phyloP scores from a whole-genome alignment of 2,329 filamentous ascomycete species.

The Fusarium phyllophilum region DNA sequence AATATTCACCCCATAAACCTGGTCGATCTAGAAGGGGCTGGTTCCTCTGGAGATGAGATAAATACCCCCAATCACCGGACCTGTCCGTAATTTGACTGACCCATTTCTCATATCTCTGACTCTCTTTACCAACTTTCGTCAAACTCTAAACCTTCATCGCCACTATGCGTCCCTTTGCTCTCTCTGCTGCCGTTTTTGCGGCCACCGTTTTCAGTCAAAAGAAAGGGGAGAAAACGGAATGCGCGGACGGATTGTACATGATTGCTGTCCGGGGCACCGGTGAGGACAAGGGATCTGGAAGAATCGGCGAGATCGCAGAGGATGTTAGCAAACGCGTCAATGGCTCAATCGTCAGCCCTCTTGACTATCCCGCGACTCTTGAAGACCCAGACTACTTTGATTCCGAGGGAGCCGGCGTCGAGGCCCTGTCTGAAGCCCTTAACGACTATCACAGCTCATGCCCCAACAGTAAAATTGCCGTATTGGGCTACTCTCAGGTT shows the following conservation, averaged over 20 bases:
- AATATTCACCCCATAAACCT: not conserved
- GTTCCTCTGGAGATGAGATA: conserved; percentile 13
- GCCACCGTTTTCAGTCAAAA: conserved; percentile 39
- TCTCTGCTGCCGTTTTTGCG: conserved; percentile 41
- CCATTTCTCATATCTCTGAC: not conserved
- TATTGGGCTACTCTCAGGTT: conserved; percentile 57
- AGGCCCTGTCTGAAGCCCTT: conserved; percentile 46
- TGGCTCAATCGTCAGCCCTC: conserved; percentile 48
- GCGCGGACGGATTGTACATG: conserved; percentile 53
- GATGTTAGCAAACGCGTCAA: conserved; percentile 47
- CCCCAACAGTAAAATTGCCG: conserved; percentile 53
- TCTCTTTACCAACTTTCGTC: not conserved
- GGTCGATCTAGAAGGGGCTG: conserved; percentile 12
- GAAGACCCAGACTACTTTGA: conserved; percentile 46
- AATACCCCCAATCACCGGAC: conserved; percentile 4
- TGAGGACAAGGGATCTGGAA: conserved; percentile 50
- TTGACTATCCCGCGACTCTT: conserved; percentile 54
- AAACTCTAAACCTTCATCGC: not conserved
- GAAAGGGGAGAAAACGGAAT: conserved; percentile 36
- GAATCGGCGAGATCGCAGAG: conserved; percentile 48
- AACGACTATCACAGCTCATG: conserved; percentile 49
- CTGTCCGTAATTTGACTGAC: not conserved
- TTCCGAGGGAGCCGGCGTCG: conserved; percentile 50
- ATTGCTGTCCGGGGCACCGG: conserved; percentile 53
- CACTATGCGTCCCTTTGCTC: conserved; percentile 32